These are phyloP conservation scores for Gnetum montanum DNA, from an alignment of 75 land plant species.

Conservation along the genomic window DNA sequence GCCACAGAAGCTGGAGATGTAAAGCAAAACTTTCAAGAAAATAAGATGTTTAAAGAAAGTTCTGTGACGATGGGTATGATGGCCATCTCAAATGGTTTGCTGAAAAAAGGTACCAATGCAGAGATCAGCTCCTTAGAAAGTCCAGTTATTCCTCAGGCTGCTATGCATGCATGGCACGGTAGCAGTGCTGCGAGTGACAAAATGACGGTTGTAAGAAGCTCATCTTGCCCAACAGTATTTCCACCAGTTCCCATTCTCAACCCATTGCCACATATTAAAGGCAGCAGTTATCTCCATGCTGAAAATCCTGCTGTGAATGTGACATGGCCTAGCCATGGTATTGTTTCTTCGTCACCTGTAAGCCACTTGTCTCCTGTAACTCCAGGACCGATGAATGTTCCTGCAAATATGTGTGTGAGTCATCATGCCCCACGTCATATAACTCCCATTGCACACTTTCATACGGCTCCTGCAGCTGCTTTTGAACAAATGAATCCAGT, in stretches of 20 bases:
- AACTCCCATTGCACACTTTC: conserved; percentile 54
- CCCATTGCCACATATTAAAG: conserved; percentile 26
- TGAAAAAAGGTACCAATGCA: neutral
- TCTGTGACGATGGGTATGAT: conserved; percentile 5
- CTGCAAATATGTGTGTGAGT: conserved; percentile 13
- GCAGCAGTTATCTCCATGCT: conserved; percentile 31
- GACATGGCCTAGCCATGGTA: conserved; percentile 49
- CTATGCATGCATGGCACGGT: conserved; percentile 32
- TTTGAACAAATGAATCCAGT: conserved; percentile 32
- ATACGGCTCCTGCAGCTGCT: conserved; percentile 13
- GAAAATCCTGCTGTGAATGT: conserved; percentile 26
- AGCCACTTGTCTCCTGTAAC: conserved; percentile 35
- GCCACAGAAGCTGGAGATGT: conserved; percentile 2
- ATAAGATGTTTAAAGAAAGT: conserved; percentile 7
- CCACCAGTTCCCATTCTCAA: conserved; percentile 30
- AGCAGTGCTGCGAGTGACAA: conserved; percentile 30
- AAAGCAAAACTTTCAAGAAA: conserved; percentile 10
- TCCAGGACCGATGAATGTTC: conserved; percentile 18
- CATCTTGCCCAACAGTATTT: conserved; percentile 17
- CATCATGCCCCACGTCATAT: conserved; percentile 71
- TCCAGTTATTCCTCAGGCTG: conserved; percentile 21
- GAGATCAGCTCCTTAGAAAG: conserved; percentile 13
- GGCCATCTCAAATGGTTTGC: neutral
- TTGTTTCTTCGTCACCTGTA: conserved; percentile 32
- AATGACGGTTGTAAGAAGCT: conserved; percentile 11